Evolutionary conservation across 148 eudicot genomes (phyloP).

Genomic region (Rhododendron ferrugineum): DNA sequence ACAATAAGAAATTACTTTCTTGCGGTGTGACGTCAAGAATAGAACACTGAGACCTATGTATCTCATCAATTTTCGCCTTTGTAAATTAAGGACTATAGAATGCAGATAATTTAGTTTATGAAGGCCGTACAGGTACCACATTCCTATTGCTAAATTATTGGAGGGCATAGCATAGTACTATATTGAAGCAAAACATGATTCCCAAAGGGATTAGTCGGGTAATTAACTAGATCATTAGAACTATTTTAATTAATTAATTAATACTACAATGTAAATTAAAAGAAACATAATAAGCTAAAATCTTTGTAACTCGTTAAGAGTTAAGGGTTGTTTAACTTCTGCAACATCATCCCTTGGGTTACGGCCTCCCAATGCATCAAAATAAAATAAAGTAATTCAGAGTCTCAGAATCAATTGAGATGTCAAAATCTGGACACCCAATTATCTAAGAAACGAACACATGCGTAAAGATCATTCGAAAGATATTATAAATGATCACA

Average conservation of each 20-base stretch:
- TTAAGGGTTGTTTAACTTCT: background rate
- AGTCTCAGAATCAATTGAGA: background rate
- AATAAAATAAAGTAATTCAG: background rate
- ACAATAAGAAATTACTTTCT: too few relatives aligned
- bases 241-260: too few relatives aligned
- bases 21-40: too few relatives aligned
- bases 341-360: background rate
- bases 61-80: background rate
- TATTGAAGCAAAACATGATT: background rate
- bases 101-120: background rate
- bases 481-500: background rate
- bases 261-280: background rate
- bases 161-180: background rate
- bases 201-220: background rate
- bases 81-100: background rate
- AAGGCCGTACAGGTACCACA: conserved; percentile 22
- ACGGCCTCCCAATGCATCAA: background rate
- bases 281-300: background rate
- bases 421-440: background rate
- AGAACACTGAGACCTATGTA: background rate
- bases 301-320: background rate
- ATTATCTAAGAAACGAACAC: background rate
- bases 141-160: background rate
- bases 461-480: background rate
- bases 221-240: background rate